These are phyloP conservation scores for Nakazawaea wickerhamii DNA, from an alignment of 805 yeast species.

Conservation along the genomic window DNA sequence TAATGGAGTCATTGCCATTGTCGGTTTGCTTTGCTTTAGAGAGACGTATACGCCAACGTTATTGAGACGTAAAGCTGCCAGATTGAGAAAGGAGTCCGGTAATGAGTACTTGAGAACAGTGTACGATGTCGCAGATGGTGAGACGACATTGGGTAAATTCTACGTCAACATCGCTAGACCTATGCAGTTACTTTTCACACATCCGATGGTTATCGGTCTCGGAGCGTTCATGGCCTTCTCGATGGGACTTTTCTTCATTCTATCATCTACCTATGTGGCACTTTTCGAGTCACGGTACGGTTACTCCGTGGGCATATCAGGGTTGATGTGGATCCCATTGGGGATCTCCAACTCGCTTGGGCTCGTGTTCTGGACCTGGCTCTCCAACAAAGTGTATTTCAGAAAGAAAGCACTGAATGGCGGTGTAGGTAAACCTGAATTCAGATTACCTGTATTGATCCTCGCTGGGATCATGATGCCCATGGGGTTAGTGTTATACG, in stretches of 20 bases:
- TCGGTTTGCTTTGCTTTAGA: conserved; percentile 39
- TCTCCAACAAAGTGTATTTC: conserved; percentile 35
- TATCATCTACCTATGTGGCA: background rate
- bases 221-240: conserved; percentile 36
- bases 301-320: conserved; percentile 40
- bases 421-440: conserved; percentile 58
- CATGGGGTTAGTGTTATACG: conserved; percentile 59
- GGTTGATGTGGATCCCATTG: conserved; percentile 52
- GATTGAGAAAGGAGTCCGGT: conserved; percentile 47
- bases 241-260: background rate
- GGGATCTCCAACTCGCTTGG: conserved; percentile 50
- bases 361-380: conserved; percentile 40
- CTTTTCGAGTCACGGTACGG: conserved; percentile 30
- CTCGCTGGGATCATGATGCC: conserved; percentile 45
- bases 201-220: conserved; percentile 60
- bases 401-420: conserved; percentile 32
- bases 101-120: conserved; percentile 53
- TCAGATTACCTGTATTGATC: conserved; percentile 46
- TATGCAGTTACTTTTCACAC: conserved; percentile 41
- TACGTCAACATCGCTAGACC: conserved; percentile 47
- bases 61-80: conserved; percentile 39
- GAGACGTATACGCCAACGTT: conserved; percentile 60
- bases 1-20: conserved; percentile 41
- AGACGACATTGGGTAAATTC: conserved; percentile 33
- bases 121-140: conserved; percentile 51